These are phyloP conservation scores for Isoetes engelmannii DNA, from an alignment of 83 land plant genomes.

Conservation along the genomic window DNA sequence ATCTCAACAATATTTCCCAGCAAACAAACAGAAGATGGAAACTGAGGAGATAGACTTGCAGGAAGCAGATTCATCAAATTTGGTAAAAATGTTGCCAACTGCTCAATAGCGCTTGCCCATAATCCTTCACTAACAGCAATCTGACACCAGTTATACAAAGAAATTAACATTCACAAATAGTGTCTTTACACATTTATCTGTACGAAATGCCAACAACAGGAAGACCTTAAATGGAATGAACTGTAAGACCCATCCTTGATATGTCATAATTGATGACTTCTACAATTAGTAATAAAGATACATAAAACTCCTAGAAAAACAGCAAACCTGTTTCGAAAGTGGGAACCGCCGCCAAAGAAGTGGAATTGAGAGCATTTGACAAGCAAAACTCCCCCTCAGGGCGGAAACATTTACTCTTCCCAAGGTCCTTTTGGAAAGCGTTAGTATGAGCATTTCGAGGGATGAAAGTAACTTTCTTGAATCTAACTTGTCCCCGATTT, in stretches of 20 bases:
- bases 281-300: too few relatives aligned
- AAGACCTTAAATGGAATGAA: too few relatives aligned
- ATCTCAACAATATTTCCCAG: conserved; percentile 76
- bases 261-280: too few relatives aligned
- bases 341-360: conserved; percentile 66
- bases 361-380: conserved; percentile 75
- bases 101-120: conserved; percentile 47
- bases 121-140: conserved; percentile 43
- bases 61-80: conserved; percentile 45
- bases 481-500: conserved; percentile 19
- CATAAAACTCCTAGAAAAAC: too few relatives aligned
- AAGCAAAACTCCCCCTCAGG: conserved; percentile 48
- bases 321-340: conserved; percentile 66
- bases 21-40: conserved; percentile 72
- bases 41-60: conserved; percentile 34
- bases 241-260: too few relatives aligned
- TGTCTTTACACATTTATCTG: too few relatives aligned
- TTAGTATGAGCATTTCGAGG: conserved; percentile 40
- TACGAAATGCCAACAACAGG: too few relatives aligned
- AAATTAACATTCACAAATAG: too few relatives aligned
- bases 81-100: conserved; percentile 50
- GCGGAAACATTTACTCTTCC: too few relatives aligned
- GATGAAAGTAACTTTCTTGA: conserved; percentile 48
- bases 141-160: too few relatives aligned
- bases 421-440: conserved; percentile 29